phyloP scores from a whole-genome alignment of 805 yeast species.

The Myxozyma monticola region DNA sequence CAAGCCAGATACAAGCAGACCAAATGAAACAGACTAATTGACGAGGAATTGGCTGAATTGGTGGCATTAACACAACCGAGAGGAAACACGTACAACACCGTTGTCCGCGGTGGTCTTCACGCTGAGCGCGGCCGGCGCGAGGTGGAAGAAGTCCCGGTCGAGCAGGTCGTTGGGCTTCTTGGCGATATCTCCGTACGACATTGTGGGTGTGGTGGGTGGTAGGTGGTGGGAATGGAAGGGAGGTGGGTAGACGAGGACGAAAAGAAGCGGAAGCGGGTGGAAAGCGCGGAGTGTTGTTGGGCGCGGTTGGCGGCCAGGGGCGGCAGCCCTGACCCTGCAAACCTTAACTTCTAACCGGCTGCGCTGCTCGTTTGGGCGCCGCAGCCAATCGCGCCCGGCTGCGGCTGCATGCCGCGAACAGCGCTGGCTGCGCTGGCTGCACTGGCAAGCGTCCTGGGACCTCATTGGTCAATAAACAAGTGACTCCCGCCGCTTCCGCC shows the following conservation, averaged over 20 bases:
- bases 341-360: too few species aligned
- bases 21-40: neutral
- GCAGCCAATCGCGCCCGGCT: too few species aligned
- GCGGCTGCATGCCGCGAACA: too few species aligned
- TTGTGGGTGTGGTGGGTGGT: slow-evolving; percentile 35
- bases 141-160: slow-evolving; percentile 90
- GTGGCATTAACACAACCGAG: neutral
- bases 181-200: slow-evolving; percentile 89
- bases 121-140: slow-evolving; percentile 81
- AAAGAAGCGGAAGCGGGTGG: slow-evolving; percentile 4
- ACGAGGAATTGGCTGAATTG: neutral
- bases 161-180: slow-evolving; percentile 89
- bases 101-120: slow-evolving; percentile 93
- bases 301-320: too few species aligned
- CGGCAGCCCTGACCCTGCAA: too few species aligned
- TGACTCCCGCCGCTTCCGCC: too few species aligned
- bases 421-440: too few species aligned
- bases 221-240: neutral
- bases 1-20: neutral
- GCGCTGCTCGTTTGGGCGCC: too few species aligned
- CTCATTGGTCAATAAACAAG: too few species aligned
- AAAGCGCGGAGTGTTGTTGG: too few species aligned
- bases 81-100: slow-evolving; percentile 58
- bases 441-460: too few species aligned
- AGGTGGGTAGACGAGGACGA: neutral